phyloP scores from a whole-genome alignment of 2,329 filamentous ascomycete species.

The Thelonectria rubi region DNA sequence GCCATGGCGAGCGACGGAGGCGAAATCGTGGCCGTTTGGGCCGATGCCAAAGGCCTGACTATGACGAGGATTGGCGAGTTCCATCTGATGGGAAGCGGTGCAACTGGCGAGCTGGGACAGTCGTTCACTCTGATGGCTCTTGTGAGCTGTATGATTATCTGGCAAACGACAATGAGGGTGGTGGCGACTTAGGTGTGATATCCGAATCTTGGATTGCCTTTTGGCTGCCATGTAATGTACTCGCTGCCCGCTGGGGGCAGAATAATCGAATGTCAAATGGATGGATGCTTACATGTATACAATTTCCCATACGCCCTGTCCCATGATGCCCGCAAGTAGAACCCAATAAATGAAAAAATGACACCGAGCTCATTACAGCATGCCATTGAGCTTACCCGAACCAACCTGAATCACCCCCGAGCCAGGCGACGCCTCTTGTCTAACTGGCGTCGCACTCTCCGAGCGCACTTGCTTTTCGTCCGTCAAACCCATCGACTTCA shows the following conservation, averaged over 20 bases:
- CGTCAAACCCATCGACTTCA: conserved; percentile 56
- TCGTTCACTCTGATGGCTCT: conserved; percentile 29
- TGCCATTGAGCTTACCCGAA: conserved; percentile 12
- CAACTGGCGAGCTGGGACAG: conserved; percentile 24
- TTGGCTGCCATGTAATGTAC: conserved; percentile 1
- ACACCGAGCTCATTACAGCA: conserved; percentile 1
- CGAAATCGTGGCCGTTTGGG: conserved; percentile 27
- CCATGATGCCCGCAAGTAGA: neutral
- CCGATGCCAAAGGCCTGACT: conserved; percentile 9
- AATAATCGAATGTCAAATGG: neutral
- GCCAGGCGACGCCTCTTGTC: neutral
- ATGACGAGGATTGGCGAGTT: conserved; percentile 3
- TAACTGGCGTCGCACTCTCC: neutral
- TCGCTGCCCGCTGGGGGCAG: neutral
- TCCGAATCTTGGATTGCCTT: neutral
- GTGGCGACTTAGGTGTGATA: neutral
- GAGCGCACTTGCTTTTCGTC: conserved; percentile 36
- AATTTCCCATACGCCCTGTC: neutral
- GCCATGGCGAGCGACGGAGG: conserved; percentile 9
- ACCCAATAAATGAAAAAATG: neutral
- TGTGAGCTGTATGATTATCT: conserved; percentile 21
- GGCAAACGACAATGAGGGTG: conserved; percentile 1
- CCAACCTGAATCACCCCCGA: conserved; percentile 9
- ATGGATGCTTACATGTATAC: too few species aligned
- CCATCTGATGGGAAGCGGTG: conserved; percentile 23